Conservation (phyloP, 2,329 filamentous ascomycete species). For the Xylaria multiplex region DNA sequence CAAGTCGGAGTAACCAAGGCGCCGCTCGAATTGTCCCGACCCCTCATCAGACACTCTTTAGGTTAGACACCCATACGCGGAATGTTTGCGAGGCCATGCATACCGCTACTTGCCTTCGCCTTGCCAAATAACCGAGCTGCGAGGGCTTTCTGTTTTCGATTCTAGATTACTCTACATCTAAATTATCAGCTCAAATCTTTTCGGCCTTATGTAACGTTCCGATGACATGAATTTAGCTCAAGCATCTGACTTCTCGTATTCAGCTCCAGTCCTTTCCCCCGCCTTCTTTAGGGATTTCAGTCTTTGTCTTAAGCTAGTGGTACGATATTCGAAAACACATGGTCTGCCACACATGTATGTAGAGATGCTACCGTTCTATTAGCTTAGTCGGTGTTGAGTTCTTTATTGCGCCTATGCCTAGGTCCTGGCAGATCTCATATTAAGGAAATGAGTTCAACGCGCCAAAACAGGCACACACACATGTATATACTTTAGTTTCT, state of each 20-base stretch:
- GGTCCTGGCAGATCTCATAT: too few species aligned
- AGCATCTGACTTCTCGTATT: conserved; percentile 18
- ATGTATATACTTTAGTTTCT: too few species aligned
- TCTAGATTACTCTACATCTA: conserved; percentile 9
- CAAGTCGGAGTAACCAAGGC: too few species aligned
- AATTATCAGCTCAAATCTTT: not conserved
- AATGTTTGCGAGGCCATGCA: conserved; percentile 13
- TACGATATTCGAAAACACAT: conserved; percentile 20
- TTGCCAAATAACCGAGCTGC: conserved; percentile 8
- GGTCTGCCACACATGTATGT: conserved; percentile 3
- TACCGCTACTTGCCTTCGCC: conserved; percentile 15
- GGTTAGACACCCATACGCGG: not conserved
- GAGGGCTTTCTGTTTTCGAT: not conserved
- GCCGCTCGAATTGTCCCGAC: too few species aligned
- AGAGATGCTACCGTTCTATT: conserved; percentile 3
- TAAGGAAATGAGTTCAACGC: too few species aligned
- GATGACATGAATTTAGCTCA: not conserved
- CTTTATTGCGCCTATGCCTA: too few species aligned
- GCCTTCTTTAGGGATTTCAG: not conserved
- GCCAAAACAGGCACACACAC: too few species aligned
- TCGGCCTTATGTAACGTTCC: conserved; percentile 23
- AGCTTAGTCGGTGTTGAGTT: too few species aligned
- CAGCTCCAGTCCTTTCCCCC: conserved; percentile 1
- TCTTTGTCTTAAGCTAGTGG: conserved; percentile 12
- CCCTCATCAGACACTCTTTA: too few species aligned